These are phyloP conservation scores for Lignosus rhinocerotis DNA, from an alignment of 1,284 basidiomycete genomes.

Conservation along the genomic window DNA sequence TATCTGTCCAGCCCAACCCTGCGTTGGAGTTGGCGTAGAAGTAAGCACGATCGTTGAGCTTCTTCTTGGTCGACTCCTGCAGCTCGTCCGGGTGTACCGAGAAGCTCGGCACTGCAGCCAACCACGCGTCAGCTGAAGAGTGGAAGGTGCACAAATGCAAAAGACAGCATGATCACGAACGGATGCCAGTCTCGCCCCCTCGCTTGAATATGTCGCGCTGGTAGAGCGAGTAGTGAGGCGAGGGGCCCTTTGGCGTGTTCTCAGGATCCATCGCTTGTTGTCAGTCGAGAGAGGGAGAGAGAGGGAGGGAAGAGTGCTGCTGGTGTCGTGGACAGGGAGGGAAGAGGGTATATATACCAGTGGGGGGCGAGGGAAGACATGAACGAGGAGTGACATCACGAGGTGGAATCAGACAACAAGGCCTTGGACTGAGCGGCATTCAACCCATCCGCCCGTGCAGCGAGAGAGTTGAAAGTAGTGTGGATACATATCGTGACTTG, in stretches of 20 bases:
- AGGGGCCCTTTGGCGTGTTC: conserved; percentile 51
- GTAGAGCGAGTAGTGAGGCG: conserved; percentile 58
- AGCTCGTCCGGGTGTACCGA: conserved; percentile 53
- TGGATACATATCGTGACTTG: not conserved
- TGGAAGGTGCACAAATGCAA: not conserved
- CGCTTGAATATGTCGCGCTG: conserved; percentile 53
- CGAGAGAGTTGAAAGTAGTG: not conserved
- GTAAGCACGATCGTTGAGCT: conserved; percentile 52
- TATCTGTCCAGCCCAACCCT: conserved; percentile 55
- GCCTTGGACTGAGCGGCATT: not conserved
- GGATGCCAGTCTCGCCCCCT: conserved; percentile 41
- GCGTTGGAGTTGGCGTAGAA: conserved; percentile 61
- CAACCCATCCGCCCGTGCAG: not conserved
- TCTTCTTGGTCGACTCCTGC: conserved; percentile 49
- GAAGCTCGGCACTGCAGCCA: conserved; percentile 35
- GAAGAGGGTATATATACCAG: not conserved
- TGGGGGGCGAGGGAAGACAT: not conserved
- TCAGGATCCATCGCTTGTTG: conserved; percentile 46
- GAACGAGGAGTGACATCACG: not conserved
- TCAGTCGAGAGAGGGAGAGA: not conserved
- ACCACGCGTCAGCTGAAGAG: too few species aligned
- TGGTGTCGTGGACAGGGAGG: not conserved
- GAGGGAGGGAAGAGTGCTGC: not conserved
- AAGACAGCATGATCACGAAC: conserved; percentile 29
- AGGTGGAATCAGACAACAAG: not conserved